Evolutionary conservation across 1,139 yeast species (phyloP).

Genomic region (Scheffersomyces insectosa): DNA sequence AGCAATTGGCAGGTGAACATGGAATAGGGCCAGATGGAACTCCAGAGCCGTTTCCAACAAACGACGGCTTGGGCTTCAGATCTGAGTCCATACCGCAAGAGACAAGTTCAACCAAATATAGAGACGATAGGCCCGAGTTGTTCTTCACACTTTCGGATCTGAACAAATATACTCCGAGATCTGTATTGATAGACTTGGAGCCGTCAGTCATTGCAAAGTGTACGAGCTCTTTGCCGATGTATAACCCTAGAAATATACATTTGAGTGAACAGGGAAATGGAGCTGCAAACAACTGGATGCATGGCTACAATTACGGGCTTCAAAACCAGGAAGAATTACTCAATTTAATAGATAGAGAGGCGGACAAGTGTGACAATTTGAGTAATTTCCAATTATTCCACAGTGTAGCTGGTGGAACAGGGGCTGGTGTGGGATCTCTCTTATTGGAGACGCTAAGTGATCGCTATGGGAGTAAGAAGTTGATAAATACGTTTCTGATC

Average conservation of each 20-base stretch:
- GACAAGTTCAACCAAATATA: constrained; percentile 6
- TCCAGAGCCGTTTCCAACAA: constrained; percentile 14
- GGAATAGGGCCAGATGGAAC: constrained; percentile 81
- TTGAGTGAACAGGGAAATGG: constrained; percentile 80
- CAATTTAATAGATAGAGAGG: constrained; percentile 85
- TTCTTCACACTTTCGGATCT: constrained; percentile 77
- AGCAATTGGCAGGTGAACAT: constrained; percentile 84
- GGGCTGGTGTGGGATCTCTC: constrained; percentile 90
- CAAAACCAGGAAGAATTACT: constrained; percentile 68
- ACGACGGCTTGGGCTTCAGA: constrained; percentile 9
- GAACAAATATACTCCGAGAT: constrained; percentile 83
- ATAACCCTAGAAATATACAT: constrained; percentile 83
- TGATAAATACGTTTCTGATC: constrained; percentile 82
- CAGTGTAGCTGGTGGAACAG: constrained; percentile 99
- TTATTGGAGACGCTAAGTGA: constrained; percentile 78
- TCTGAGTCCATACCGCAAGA: constrained; percentile 1
- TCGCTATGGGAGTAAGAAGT: constrained; percentile 73
- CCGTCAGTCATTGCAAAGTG: constrained; percentile 84
- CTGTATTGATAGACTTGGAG: constrained; percentile 82
- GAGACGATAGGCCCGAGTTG: constrained; percentile 77
- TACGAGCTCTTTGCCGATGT: constrained; percentile 59
- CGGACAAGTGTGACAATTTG: constrained; percentile 86
- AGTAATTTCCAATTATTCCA: constrained; percentile 91
- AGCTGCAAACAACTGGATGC: constrained; percentile 96
- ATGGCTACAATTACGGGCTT: constrained; percentile 80